Percentiles rank a stretch among this genome's conserved stretches.
Evolutionary conservation across 2,329 filamentous ascomycete genomes (phyloP).

Genomic region (Diaporthe helianthi): DNA sequence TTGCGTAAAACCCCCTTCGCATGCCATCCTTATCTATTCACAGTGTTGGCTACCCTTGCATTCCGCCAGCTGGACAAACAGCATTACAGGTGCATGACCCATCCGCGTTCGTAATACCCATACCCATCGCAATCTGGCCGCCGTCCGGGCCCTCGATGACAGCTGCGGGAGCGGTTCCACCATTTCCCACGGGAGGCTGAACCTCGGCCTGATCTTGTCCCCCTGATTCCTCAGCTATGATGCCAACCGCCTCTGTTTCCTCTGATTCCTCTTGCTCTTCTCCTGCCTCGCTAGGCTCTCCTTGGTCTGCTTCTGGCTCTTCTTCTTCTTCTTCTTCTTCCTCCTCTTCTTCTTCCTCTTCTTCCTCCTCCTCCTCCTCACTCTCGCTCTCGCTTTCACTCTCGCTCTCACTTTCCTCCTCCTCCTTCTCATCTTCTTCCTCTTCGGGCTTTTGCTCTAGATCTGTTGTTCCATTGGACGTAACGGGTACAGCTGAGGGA

Average conservation of each 20-base stretch:
- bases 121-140: conserved; percentile 1
- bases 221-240: neutral
- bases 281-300: neutral
- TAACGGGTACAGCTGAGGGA: neutral
- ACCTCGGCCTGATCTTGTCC: neutral
- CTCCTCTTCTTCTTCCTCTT: neutral
- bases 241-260: neutral
- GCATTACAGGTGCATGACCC: conserved; percentile 14
- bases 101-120: neutral
- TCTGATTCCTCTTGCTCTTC: neutral
- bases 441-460: neutral
- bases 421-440: neutral
- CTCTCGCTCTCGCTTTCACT: neutral
- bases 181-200: too few relatives aligned
- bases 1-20: too few relatives aligned
- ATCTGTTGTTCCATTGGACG: neutral
- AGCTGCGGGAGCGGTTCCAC: neutral
- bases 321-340: neutral
- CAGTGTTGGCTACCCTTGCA: neutral
- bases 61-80: conserved; percentile 14
- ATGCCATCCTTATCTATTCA: neutral
- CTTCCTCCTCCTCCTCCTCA: neutral
- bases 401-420: neutral
- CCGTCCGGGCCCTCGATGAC: neutral
- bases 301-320: neutral